Percentiles rank a stretch among this genome's conserved stretches.
These are phyloP conservation scores for Phialophora verrucosa DNA, from an alignment of 2,329 filamentous ascomycete genomes.

Conservation along the genomic window DNA sequence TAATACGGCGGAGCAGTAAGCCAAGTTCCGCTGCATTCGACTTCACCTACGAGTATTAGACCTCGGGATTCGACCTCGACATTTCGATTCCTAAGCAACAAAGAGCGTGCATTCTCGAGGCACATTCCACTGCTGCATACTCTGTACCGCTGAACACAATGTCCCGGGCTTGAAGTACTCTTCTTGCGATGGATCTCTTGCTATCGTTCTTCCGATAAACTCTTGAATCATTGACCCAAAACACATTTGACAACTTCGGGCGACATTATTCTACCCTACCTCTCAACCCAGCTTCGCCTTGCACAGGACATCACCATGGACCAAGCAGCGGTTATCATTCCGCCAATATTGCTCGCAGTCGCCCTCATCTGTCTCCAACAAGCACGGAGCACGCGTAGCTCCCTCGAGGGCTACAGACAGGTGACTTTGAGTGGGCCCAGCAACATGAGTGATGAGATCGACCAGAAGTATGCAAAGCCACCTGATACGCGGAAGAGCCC, in stretches of 20 bases:
- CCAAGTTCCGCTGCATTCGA: neutral
- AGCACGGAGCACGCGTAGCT: conserved; percentile 16
- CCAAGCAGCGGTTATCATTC: conserved; percentile 13
- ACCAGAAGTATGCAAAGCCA: conserved; percentile 51
- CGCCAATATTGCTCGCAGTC: conserved; percentile 21
- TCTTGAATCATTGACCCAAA: neutral
- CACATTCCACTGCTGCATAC: neutral
- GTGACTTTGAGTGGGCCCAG: conserved; percentile 57
- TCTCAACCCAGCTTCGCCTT: neutral
- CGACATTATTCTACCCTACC: neutral
- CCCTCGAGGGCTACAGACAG: conserved; percentile 56
- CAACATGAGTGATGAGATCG: conserved; percentile 62
- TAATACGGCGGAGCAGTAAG: neutral
- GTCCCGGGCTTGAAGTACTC: neutral
- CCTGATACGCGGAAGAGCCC: conserved; percentile 42
- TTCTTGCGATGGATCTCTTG: neutral
- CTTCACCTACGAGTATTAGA: no score
- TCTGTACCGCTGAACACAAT: neutral
- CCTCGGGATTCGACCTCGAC: neutral
- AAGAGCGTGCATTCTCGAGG: neutral
- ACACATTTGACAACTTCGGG: neutral
- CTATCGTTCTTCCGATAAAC: neutral
- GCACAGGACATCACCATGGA: conserved; percentile 18
- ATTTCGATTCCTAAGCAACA: neutral
- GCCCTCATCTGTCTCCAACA: conserved; percentile 19